Evolutionary conservation across 2,329 filamentous ascomycete genomes (phyloP).

Genomic region (Alternaria triticimaculans): DNA sequence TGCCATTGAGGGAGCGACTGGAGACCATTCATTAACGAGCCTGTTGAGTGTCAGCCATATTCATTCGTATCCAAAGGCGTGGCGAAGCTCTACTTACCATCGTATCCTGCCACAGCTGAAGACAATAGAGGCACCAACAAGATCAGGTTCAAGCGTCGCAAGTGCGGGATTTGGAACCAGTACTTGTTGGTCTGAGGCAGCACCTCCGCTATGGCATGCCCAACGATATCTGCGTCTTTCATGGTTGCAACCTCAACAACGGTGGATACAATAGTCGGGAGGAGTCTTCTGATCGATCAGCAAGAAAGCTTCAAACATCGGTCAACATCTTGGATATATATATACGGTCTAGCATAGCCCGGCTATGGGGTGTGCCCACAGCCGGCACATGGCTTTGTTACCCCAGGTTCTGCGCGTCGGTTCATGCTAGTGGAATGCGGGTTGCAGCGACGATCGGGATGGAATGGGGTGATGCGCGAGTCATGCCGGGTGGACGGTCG

Average conservation of each 20-base stretch:
- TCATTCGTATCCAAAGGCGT: fast-evolving
- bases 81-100: not conserved
- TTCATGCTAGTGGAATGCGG: slow-evolving; percentile 3
- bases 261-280: not conserved
- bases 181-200: slow-evolving; percentile 48
- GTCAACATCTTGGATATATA: not conserved
- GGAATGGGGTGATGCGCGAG: slow-evolving; percentile 1
- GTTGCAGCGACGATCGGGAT: slow-evolving; percentile 4
- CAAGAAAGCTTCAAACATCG: not conserved
- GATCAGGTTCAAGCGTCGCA: slow-evolving; percentile 54
- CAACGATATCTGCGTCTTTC: slow-evolving; percentile 33
- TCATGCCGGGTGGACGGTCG: slow-evolving; percentile 1
- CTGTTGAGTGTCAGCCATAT: not conserved
- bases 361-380: not conserved
- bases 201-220: slow-evolving; percentile 41
- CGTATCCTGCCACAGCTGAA: slow-evolving; percentile 49
- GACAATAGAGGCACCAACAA: slow-evolving; percentile 55
- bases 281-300: not conserved
- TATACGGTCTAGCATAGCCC: not conserved
- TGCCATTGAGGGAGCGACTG: slow-evolving; percentile 13
- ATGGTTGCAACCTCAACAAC: not conserved
- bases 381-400: not conserved
- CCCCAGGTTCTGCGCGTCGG: not conserved
- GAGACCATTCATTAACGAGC: slow-evolving; percentile 55
- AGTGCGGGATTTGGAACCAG: slow-evolving; percentile 54